phyloP scores from a whole-genome alignment of 306 rosid genomes.

The Benincasa hispida region DNA sequence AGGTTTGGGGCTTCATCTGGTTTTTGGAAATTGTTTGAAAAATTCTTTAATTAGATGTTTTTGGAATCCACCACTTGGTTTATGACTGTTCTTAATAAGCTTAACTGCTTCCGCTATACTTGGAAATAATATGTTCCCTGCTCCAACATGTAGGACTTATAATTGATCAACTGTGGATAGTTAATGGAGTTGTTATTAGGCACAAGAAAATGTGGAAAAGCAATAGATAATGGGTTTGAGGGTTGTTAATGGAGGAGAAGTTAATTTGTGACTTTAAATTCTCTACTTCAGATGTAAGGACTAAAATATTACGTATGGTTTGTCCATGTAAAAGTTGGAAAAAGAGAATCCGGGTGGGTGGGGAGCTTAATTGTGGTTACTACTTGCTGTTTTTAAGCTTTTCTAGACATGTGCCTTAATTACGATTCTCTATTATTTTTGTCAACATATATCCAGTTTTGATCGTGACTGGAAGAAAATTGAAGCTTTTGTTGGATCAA shows the following conservation, averaged over 20 bases:
- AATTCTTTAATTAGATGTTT: neutral
- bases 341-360: neutral
- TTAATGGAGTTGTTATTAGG: neutral
- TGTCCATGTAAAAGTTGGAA: neutral
- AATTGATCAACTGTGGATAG: neutral
- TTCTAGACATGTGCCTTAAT: neutral
- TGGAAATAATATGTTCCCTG: neutral
- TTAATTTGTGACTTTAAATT: neutral
- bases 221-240: neutral
- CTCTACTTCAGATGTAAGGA: neutral
- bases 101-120: neutral
- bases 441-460: constrained; percentile 38
- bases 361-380: neutral
- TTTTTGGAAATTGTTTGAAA: neutral
- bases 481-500: constrained; percentile 93
- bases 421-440: neutral
- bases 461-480: constrained; percentile 99
- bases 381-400: neutral
- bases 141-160: neutral
- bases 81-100: neutral
- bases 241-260: neutral
- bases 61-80: neutral
- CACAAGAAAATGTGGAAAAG: neutral
- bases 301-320: neutral
- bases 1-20: neutral